Base-by-base conservation (phyloP, 495 filamentous ascomycete species). In the Penicillium fimorum region DNA sequence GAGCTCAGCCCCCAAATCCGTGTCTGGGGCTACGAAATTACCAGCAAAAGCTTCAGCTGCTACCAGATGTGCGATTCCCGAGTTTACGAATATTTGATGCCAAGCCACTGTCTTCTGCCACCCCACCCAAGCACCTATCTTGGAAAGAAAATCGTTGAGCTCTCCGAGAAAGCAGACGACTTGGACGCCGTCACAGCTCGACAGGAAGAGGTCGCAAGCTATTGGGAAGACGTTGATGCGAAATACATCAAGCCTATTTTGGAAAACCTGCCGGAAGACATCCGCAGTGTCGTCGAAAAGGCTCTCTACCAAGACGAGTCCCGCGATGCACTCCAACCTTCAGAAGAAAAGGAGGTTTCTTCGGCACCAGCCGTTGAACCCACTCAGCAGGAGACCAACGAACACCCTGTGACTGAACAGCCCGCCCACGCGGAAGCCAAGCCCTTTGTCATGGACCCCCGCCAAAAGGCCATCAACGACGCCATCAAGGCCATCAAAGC, bases 1-100 rank as follows among this genome's bases (percentile, higher is more conserved):
- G 70, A 90, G 46, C 81, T 98, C 25, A 87, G 87, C 20, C 77
- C 87, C 2, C 94, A 97, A 70, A 97, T 98, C 53, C 82, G 93
- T 10, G 82, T 98, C 10, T 98, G 94, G 94, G 94, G 89, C 8
- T 87, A 96, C 47, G 82, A 94, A 65, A 77, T 88, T 20, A 92
- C 92, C 1, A 90, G 83, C 61, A 89, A 87, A 52, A 79, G 85
- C 50, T 98, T 97, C 78, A 96, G 86, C 69, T 89, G 87, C 70
- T 97, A 98, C 68, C 86, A 94, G 62, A 79, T 89, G 40, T 96
- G 92, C 65, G 94, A 97, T 65, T 96, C 90, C 11, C 83, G 94
- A 51, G 90, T 91, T 70, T 98, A 98, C 72, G 94, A 98, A 67
- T 98, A 97, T 66, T 77, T 98, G 38, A 89, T 98, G 70, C 94